Conservation (phyloP, 352 stramenopile genomes). For the Pythium rhizo-oryzae region DNA sequence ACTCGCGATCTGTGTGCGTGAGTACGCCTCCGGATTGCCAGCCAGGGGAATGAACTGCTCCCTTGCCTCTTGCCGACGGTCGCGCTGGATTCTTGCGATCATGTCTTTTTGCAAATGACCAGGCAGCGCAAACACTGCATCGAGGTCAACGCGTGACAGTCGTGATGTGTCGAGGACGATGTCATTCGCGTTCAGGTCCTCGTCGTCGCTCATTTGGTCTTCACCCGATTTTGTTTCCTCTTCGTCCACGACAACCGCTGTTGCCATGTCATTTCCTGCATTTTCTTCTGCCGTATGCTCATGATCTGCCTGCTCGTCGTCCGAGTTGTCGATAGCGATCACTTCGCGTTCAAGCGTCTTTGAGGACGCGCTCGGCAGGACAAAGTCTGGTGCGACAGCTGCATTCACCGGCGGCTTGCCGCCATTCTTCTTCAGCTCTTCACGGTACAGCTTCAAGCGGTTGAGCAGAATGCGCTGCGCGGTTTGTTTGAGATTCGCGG, state of each 20-base stretch:
- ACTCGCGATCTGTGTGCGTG: slow-evolving; percentile 93
- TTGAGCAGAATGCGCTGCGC: slow-evolving; percentile 96
- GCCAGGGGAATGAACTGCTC: slow-evolving; percentile 96
- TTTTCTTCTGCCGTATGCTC: background rate
- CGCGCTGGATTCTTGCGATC: slow-evolving; percentile 87
- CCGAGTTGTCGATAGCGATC: slow-evolving; percentile 25
- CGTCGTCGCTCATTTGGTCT: slow-evolving; percentile 27
- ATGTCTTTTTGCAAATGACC: slow-evolving; percentile 91
- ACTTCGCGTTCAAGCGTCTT: slow-evolving; percentile 14
- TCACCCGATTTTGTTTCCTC: slow-evolving; percentile 25
- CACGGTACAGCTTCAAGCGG: slow-evolving; percentile 63
- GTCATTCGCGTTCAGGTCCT: slow-evolving; percentile 60
- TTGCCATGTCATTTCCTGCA: background rate
- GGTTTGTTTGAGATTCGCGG: slow-evolving; percentile 88
- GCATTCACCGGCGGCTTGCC: slow-evolving; percentile 31
- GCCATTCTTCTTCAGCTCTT: slow-evolving; percentile 67
- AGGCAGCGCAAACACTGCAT: slow-evolving; percentile 90
- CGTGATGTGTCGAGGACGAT: slow-evolving; percentile 61
- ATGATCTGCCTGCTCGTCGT: slow-evolving; percentile 22
- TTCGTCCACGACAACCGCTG: background rate
- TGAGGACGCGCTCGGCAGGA: slow-evolving; percentile 34
- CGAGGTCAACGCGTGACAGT: slow-evolving; percentile 76
- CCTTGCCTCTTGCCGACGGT: slow-evolving; percentile 89
- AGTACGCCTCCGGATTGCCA: slow-evolving; percentile 94
- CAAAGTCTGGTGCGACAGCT: slow-evolving; percentile 61